Evolutionary conservation across 441 rosid species (phyloP), one percentile per base, ranked within the genome.

Genomic region (Bocquillonia castaneifolia): DNA sequence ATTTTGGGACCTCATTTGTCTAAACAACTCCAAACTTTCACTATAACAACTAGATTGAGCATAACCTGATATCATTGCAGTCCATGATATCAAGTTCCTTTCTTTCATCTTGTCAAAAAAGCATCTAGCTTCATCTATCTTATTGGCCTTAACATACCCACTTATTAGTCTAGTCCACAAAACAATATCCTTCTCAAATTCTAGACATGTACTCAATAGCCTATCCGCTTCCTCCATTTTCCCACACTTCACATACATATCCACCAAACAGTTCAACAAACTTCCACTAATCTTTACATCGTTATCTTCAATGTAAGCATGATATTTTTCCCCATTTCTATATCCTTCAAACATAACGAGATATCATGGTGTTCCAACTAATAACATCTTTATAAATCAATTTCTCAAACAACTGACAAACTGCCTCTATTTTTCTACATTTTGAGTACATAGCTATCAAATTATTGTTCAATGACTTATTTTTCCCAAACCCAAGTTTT

Each of bases 221-320:
- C 52, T 51, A 37, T n/a, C 31, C 6, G 68, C 67, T 62, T 60
- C 62, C 13, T 8, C 78, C 68, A 79, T 72, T 3, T 72, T 39
- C 36, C 78, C 73, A 6, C 78, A 79, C 57, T 79, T 79, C 0
- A 59, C 51, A 36, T 69, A 74, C 60, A 68, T 57, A 20, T 70
- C 70, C 15, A 57, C 70, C 52, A 74, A 50, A 40, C 72, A 71
- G 25, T 64, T 71, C 51, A 26, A 26, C 36, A 56, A 64, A 44
- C 64, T 64, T 10, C 69, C 69, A 23, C 51, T 32, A 26, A 47
- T 37, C 61, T 6, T 23, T 3, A 62, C 2, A 20, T 29, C 34
- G 40, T 65, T 53, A 48, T 67, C 66, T 20, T 34, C 69, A 18
- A 64, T 17, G 45, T 63, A 68, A n/a, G 32, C 48, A 34, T 31